These are phyloP conservation scores for Kodamaea fukazawae DNA, from an alignment of 805 yeast species.

Conservation along the genomic window DNA sequence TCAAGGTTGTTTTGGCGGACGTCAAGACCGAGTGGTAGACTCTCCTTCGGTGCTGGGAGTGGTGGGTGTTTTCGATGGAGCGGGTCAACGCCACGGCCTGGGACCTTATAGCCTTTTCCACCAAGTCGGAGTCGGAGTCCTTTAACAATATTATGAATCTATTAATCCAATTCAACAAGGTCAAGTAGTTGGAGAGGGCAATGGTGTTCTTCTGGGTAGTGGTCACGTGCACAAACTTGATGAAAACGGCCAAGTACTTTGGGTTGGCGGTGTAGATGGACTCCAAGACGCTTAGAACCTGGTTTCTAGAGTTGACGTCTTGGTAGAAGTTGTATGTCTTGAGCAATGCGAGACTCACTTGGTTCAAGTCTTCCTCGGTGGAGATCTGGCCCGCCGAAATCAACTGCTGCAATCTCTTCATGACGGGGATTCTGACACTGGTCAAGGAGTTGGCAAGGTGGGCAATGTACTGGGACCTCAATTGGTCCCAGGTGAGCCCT, in stretches of 20 bases:
- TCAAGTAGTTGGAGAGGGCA: slow-evolving; percentile 56
- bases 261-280: slow-evolving; percentile 30
- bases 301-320: slow-evolving; percentile 47
- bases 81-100: slow-evolving; percentile 38
- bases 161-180: slow-evolving; percentile 58
- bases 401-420: slow-evolving; percentile 24
- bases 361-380: slow-evolving; percentile 24
- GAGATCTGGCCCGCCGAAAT: slow-evolving; percentile 7
- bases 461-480: slow-evolving; percentile 21
- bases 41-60: slow-evolving; percentile 18
- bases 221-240: slow-evolving; percentile 38
- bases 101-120: slow-evolving; percentile 23
- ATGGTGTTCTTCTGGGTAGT: slow-evolving; percentile 29
- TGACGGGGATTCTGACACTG: slow-evolving; percentile 31
- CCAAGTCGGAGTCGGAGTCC: slow-evolving; percentile 13
- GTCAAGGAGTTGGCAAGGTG: slow-evolving; percentile 34
- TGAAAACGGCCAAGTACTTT: slow-evolving; percentile 33
- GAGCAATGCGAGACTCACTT: slow-evolving; percentile 32
- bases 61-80: slow-evolving; percentile 4
- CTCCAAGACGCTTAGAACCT: slow-evolving; percentile 40
- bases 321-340: slow-evolving; percentile 50
- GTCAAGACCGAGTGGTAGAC: slow-evolving; percentile 28
- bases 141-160: slow-evolving; percentile 20
- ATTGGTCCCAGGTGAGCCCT: slow-evolving; percentile 20
- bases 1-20: slow-evolving; percentile 26